These are phyloP conservation scores for Teratosphaeria nubilosa DNA, from an alignment of 2,329 filamentous ascomycete species.

Conservation along the genomic window DNA sequence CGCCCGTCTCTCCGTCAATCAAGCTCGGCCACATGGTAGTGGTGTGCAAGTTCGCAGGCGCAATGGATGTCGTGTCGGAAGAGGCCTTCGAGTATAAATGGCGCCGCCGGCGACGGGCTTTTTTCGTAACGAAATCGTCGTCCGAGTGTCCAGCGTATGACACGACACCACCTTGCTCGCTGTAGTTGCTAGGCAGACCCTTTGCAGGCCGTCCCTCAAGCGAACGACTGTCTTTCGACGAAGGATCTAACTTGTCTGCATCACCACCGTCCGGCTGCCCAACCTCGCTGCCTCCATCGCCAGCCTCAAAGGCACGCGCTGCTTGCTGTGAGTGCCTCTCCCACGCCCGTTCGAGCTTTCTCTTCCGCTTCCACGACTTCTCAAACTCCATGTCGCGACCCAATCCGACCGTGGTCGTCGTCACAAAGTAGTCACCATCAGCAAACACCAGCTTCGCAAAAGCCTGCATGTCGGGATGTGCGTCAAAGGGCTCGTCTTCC, in stretches of 20 bases:
- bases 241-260: neutral
- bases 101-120: constrained; percentile 17
- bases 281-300: constrained; percentile 18
- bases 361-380: constrained; percentile 10
- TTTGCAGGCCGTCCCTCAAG: constrained; percentile 20
- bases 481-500: constrained; percentile 5
- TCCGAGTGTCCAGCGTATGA: constrained; percentile 39
- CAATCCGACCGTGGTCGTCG: constrained; percentile 56
- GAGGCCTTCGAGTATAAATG: constrained; percentile 28
- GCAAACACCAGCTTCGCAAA: constrained; percentile 61
- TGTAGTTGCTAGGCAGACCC: constrained; percentile 21
- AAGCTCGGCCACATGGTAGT: constrained; percentile 18
- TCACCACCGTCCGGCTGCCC: constrained; percentile 14
- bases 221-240: constrained; percentile 10
- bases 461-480: constrained; percentile 37
- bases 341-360: constrained; percentile 6
- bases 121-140: constrained; percentile 41
- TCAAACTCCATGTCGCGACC: constrained; percentile 47
- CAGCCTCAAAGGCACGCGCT: constrained; percentile 17
- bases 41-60: constrained; percentile 20
- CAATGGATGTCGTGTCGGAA: constrained; percentile 38
- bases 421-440: constrained; percentile 68
- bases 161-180: constrained; percentile 23
- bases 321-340: constrained; percentile 9
- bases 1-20: constrained; percentile 10